Percentiles rank a stretch among this genome's conserved stretches.
Evolutionary conservation across 331 rosid genomes (phyloP).

Genomic region (Cydonia oblonga): DNA sequence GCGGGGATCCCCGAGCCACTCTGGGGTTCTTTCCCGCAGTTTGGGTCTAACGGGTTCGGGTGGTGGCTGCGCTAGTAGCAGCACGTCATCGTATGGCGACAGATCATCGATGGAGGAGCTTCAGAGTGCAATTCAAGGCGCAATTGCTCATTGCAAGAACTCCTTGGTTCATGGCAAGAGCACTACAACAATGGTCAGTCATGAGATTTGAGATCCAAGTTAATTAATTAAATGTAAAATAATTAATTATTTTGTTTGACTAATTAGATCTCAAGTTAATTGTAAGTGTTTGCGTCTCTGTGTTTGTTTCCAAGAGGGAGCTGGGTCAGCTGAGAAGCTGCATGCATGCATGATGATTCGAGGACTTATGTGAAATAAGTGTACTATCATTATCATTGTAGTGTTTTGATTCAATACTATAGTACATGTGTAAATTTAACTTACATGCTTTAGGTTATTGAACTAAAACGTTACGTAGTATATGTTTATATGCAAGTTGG

Average conservation of each 20-base stretch:
- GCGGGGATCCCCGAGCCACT: slow-evolving; percentile 78
- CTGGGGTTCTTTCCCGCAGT: slow-evolving; percentile 46
- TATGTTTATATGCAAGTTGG: too few species aligned
- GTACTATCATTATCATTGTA: too few species aligned
- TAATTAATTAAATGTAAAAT: not conserved
- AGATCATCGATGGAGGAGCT: slow-evolving; percentile 85
- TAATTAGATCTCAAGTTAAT: not conserved
- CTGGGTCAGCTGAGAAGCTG: slow-evolving; percentile 5
- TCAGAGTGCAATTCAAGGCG: slow-evolving; percentile 96
- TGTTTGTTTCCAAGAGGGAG: slow-evolving; percentile 12
- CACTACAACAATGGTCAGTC: slow-evolving; percentile 30
- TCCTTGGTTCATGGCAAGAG: slow-evolving; percentile 49
- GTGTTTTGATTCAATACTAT: too few species aligned
- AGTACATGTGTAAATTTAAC: too few species aligned
- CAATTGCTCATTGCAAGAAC: slow-evolving; percentile 92
- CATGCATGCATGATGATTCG: slow-evolving; percentile 16
- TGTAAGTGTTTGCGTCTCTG: not conserved
- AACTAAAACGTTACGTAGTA: not conserved
- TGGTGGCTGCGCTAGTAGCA: not conserved
- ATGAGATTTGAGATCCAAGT: slow-evolving; percentile 38
- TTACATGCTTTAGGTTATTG: not conserved
- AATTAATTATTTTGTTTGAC: not conserved
- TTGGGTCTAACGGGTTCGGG: not conserved
- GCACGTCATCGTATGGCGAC: slow-evolving; percentile 1
- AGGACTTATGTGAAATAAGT: too few species aligned